These are phyloP conservation scores for Microcyclospora tardicrescens DNA, from an alignment of 2,329 filamentous ascomycete species.

Conservation along the genomic window DNA sequence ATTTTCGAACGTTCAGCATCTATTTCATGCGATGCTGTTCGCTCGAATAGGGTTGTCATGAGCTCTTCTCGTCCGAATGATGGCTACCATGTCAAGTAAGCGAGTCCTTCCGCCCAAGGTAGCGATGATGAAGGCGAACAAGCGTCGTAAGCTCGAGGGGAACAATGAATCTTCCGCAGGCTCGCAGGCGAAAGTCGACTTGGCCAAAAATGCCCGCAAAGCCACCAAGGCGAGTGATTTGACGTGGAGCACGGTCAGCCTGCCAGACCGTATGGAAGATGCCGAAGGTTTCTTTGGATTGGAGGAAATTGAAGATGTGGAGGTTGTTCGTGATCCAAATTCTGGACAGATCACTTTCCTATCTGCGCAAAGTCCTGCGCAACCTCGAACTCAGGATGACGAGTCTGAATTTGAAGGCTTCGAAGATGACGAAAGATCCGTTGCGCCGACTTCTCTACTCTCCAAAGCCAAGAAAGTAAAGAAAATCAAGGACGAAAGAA, in stretches of 20 bases:
- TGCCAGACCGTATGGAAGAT: constrained; percentile 69
- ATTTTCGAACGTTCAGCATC: background rate
- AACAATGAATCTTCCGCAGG: constrained; percentile 2
- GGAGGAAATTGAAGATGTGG: constrained; percentile 83
- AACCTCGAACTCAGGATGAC: constrained; percentile 23
- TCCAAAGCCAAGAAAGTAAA: constrained; percentile 9
- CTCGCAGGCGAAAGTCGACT: constrained; percentile 5
- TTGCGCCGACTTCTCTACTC: constrained; percentile 13
- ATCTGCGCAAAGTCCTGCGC: constrained; percentile 15
- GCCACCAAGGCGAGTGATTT: constrained; percentile 34
- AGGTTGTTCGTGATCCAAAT: constrained; percentile 50
- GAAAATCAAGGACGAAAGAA: constrained; percentile 15
- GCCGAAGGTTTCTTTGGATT: constrained; percentile 79
- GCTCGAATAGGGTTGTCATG: background rate
- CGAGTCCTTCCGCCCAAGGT: constrained; percentile 26
- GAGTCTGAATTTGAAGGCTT: constrained; percentile 55
- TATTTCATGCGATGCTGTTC: background rate
- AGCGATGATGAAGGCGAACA: constrained; percentile 28
- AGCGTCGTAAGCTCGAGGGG: constrained; percentile 29
- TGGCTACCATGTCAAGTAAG: constrained; percentile 19
- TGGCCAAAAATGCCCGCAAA: constrained; percentile 6
- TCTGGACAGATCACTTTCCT: constrained; percentile 38
- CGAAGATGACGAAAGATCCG: constrained; percentile 19
- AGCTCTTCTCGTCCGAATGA: background rate
- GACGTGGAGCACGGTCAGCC: constrained; percentile 49